Base-by-base conservation (phyloP, 2,329 filamentous ascomycete species). In the Colletotrichum eremochloae region DNA sequence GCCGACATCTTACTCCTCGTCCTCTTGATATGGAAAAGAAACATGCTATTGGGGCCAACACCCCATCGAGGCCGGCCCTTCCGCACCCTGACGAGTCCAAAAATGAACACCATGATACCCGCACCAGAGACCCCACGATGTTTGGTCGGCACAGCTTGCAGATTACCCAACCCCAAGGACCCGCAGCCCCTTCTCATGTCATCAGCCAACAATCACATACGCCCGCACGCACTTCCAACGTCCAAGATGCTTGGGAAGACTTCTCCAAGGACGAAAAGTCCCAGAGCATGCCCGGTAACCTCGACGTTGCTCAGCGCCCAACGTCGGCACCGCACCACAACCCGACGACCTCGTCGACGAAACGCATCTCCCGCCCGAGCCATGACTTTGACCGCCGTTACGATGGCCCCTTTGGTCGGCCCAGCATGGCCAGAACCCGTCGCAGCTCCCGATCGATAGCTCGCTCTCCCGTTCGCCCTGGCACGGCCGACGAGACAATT, bases 381-480 rank as follows among this genome's bases (percentile, higher is more conserved):
- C 67, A 74, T 36, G 71, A 74, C 36, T 74, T 74, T 42, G 55
- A 74, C 36, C 42, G 63, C 6, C 73, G 72, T 29, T 74, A 71
- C 61, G 73, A 74, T 24, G 73, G 73, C 14, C 73, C 73, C 29
- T 74, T 74, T 20, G 65, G 52, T 44, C 62, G 73, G 1, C 71
- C 73, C 5, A 67, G 62, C 15, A n/a, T 64, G 12, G 36, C 55
- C 24, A 74, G 50, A 55, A 31, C 70, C 50, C 57, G 61, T 5
- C 69, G 57, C 20, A 40, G 61, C 42, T 56, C 66, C 15, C 68
- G 5, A 12, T 58, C 69, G 5, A 31, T 57, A 5, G 18, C 66
- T 15, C 66, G 67, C 2, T 46, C 67, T 1, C 18, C 61, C 20
- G 8, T n/a, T 33, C 1, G 55, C 36, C 24, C 29, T n/a, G 44